Conservation (phyloP, 164 flowering plant species). For the Santalum album region DNA sequence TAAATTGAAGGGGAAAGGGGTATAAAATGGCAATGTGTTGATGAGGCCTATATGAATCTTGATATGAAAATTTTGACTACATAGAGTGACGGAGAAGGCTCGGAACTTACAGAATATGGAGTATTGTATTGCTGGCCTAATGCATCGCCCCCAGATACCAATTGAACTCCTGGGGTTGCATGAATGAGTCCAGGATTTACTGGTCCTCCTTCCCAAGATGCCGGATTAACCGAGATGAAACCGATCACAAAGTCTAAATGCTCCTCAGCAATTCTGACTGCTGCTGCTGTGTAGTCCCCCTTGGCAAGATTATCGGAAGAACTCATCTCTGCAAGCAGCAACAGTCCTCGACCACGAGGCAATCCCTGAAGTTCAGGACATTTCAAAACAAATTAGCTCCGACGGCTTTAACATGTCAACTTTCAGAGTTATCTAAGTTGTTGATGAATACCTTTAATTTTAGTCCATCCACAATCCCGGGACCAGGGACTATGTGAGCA, state of each 20-base stretch:
- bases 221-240: constrained; percentile 94
- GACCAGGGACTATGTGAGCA: constrained; percentile 92
- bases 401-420: too few species aligned
- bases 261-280: constrained; percentile 77
- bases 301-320: constrained; percentile 92
- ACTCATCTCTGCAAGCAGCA: constrained; percentile 98
- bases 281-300: constrained; percentile 95
- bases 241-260: constrained; percentile 97
- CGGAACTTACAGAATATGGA: constrained; percentile 71
- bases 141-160: constrained; percentile 88
- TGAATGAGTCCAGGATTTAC: constrained; percentile 73
- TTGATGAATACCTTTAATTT: constrained; percentile 60
- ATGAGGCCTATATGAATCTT: too few species aligned
- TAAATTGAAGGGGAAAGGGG: background rate
- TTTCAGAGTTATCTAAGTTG: background rate
- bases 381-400: background rate
- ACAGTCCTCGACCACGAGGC: constrained; percentile 82
- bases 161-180: constrained; percentile 80
- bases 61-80: too few species aligned
- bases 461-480: constrained; percentile 93
- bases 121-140: constrained; percentile 96
- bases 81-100: background rate
- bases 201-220: constrained; percentile 80
- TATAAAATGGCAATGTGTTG: too few species aligned
- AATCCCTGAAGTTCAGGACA: constrained; percentile 46